phyloP scores from a whole-genome alignment of 23 red algal genomes.

The Agarophyton chilense region DNA sequence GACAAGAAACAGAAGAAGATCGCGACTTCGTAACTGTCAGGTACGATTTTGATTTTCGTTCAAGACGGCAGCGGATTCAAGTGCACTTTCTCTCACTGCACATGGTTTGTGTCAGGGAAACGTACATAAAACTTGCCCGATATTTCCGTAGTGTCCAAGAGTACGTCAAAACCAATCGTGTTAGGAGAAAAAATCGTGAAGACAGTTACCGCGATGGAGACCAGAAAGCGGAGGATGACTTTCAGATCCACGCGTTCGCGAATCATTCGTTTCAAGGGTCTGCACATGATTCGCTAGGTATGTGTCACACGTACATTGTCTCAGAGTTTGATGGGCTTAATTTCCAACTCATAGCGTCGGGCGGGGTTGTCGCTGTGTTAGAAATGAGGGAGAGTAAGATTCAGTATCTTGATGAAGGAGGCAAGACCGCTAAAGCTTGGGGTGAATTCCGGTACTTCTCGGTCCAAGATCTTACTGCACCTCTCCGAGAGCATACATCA shows the following conservation, averaged over 20 bases:
- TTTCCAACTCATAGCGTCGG: constrained; percentile 64
- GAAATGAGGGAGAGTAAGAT: constrained; percentile 68
- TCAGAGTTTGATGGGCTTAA: constrained; percentile 73
- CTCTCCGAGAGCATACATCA: constrained; percentile 40
- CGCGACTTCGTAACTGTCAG: constrained; percentile 50
- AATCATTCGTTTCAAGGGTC: background rate
- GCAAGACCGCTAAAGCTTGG: constrained; percentile 20
- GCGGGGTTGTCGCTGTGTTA: constrained; percentile 57
- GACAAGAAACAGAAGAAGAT: constrained; percentile 20
- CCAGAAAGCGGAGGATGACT: background rate
- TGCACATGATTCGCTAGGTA: background rate
- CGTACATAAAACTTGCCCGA: constrained; percentile 46
- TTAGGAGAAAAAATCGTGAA: background rate
- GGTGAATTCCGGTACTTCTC: constrained; percentile 58
- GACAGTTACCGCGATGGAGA: background rate
- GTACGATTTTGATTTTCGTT: constrained; percentile 30
- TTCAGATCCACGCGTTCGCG: background rate
- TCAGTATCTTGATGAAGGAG: constrained; percentile 10
- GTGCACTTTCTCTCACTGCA: constrained; percentile 77
- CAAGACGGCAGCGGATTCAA: constrained; percentile 38
- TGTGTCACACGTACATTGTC: background rate
- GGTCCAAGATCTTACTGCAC: constrained; percentile 61
- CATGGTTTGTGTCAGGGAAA: constrained; percentile 73
- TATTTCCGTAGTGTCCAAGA: constrained; percentile 53
- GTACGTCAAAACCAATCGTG: constrained; percentile 9